A percentile compares a stretch with the other conserved stretches of the same genome.
These are phyloP conservation scores for Suillus occidentalis DNA, from an alignment of 768 basidiomycete species.

Conservation along the genomic window DNA sequence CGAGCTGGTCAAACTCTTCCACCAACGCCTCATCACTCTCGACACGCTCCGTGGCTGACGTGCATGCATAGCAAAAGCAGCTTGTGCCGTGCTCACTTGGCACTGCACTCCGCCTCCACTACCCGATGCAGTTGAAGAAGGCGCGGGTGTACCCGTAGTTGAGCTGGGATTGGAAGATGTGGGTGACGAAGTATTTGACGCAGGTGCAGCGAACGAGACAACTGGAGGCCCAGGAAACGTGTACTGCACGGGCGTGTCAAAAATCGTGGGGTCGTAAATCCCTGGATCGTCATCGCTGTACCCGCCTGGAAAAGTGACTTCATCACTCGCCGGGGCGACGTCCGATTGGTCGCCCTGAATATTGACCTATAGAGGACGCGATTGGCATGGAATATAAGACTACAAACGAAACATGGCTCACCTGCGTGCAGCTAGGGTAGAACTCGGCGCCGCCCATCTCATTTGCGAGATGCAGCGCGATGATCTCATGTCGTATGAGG, in stretches of 20 bases:
- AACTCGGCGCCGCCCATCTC: constrained; percentile 69
- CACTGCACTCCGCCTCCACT: constrained; percentile 16
- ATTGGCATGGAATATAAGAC: background rate
- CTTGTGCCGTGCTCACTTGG: constrained; percentile 20
- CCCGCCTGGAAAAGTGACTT: constrained; percentile 70
- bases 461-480: constrained; percentile 70
- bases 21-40: constrained; percentile 30
- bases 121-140: constrained; percentile 13
- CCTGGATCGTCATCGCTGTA: constrained; percentile 73
- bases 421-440: constrained; percentile 69
- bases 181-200: constrained; percentile 11
- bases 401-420: constrained; percentile 7
- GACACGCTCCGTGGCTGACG: constrained; percentile 28
- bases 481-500: constrained; percentile 77
- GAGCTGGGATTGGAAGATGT: constrained; percentile 18
- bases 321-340: constrained; percentile 44
- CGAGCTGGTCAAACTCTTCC: background rate
- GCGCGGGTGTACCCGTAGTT: background rate
- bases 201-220: constrained; percentile 37
- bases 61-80: constrained; percentile 5
- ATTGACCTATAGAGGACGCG: constrained; percentile 38
- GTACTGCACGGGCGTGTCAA: constrained; percentile 34
- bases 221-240: constrained; percentile 57
- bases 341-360: constrained; percentile 57
- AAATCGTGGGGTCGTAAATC: constrained; percentile 53